Conservation (phyloP, 805 yeast species). For the Schwanniomyces vanrijiae region DNA sequence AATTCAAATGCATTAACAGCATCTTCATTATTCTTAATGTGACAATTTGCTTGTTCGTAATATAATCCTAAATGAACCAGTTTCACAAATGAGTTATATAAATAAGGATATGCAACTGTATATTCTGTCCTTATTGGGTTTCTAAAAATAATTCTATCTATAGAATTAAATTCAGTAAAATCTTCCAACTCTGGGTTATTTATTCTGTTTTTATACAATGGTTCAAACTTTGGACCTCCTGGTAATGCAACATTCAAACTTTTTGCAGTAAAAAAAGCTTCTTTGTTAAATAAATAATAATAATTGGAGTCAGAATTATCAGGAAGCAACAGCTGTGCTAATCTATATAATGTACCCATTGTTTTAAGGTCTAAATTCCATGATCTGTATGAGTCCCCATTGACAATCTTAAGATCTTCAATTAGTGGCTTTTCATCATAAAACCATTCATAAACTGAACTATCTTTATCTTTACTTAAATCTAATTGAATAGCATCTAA, state of each 20-base stretch:
- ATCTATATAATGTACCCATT: slow-evolving; percentile 63
- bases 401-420: slow-evolving; percentile 54
- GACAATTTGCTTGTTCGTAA: slow-evolving; percentile 59
- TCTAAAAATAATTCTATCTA: slow-evolving; percentile 84
- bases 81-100: slow-evolving; percentile 77
- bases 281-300: slow-evolving; percentile 70
- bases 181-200: slow-evolving; percentile 68
- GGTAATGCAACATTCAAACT: slow-evolving; percentile 85
- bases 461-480: slow-evolving; percentile 63
- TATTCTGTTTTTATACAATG: slow-evolving; percentile 60
- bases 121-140: slow-evolving; percentile 78
- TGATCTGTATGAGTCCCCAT: slow-evolving; percentile 73
- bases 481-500: slow-evolving; percentile 69
- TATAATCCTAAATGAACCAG: slow-evolving; percentile 64
- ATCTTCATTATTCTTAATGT: slow-evolving; percentile 32
- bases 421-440: slow-evolving; percentile 74
- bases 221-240: slow-evolving; percentile 96
- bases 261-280: slow-evolving; percentile 86
- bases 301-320: slow-evolving; percentile 60
- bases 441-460: slow-evolving; percentile 68
- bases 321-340: slow-evolving; percentile 70
- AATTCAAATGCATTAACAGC: slow-evolving; percentile 54
- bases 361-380: slow-evolving; percentile 67
- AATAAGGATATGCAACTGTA: slow-evolving; percentile 79
- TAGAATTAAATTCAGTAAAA: slow-evolving; percentile 84